Percentiles rank a stretch among this genome's conserved stretches.
Evolutionary conservation across 331 rosid genomes (phyloP).

Genomic region (Telfairia occidentalis): DNA sequence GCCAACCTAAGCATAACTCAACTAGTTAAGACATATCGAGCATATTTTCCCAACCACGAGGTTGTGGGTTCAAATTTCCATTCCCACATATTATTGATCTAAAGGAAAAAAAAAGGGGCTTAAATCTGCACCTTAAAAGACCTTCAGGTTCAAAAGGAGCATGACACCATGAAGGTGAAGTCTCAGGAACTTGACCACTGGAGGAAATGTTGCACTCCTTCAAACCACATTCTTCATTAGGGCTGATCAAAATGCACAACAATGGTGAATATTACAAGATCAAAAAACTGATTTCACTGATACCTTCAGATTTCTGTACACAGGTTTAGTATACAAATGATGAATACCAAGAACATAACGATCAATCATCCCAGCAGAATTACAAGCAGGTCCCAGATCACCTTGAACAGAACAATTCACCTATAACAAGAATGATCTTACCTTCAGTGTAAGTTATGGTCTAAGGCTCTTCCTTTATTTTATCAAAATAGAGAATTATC

Average conservation of each 20-base stretch:
- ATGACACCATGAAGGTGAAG: conserved; percentile 75
- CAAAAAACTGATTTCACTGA: conserved; percentile 10
- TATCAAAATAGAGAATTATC: neutral
- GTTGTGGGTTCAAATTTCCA: no score
- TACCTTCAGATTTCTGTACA: conserved; percentile 78
- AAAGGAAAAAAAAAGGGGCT: conserved; percentile 14
- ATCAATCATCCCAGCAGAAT: conserved; percentile 87
- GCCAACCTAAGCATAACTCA: no score
- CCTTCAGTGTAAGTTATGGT: neutral
- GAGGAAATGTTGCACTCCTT: conserved; percentile 63
- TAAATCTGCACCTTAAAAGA: conserved; percentile 55
- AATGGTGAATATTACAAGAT: conserved; percentile 1
- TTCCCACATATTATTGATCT: no score
- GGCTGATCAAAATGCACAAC: conserved; percentile 13
- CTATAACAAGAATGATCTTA: conserved; percentile 32
- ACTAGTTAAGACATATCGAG: no score
- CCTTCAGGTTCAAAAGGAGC: conserved; percentile 98
- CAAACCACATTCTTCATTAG: conserved; percentile 25
- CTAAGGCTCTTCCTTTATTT: neutral
- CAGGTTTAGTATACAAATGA: conserved; percentile 73
- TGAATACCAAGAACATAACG: conserved; percentile 61
- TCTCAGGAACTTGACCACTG: conserved; percentile 48
- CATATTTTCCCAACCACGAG: no score
- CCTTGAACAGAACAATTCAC: conserved; percentile 83
- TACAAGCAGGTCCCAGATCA: conserved; percentile 84